Evolutionary conservation across 371 early-diverging fungal species (phyloP).

Genomic region (Mortierella sp.): DNA sequence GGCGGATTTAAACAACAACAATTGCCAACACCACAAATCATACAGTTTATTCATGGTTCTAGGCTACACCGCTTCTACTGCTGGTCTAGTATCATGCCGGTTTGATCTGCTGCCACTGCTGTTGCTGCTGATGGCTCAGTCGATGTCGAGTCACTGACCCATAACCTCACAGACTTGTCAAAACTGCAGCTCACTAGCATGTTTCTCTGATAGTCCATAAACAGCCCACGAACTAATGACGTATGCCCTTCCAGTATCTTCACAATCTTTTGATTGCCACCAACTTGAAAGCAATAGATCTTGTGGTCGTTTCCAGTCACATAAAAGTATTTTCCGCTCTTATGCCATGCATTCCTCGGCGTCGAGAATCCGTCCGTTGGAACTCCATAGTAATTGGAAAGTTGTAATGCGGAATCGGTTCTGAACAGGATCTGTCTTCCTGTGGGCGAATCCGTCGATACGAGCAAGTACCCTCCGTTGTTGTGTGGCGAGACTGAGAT

Average conservation of each 20-base stretch:
- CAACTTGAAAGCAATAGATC: constrained; percentile 73
- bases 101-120: background rate
- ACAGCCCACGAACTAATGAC: constrained; percentile 62
- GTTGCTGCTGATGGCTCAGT: no score
- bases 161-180: constrained; percentile 65
- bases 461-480: constrained; percentile 67
- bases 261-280: constrained; percentile 63
- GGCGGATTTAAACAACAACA: no score
- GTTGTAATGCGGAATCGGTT: constrained; percentile 60
- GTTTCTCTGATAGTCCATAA: constrained; percentile 54
- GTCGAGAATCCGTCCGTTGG: constrained; percentile 72
- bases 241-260: constrained; percentile 67
- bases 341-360: constrained; percentile 72
- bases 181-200: constrained; percentile 63
- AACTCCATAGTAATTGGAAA: constrained; percentile 76
- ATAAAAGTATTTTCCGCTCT: constrained; percentile 75
- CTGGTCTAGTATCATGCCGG: background rate
- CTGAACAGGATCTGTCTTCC: constrained; percentile 80
- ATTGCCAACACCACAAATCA: no score
- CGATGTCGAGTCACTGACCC: constrained; percentile 40
- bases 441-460: constrained; percentile 77
- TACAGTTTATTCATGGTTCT: no score
- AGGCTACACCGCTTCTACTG: no score
- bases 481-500: constrained; percentile 67
- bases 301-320: constrained; percentile 76